These are phyloP conservation scores for Neurospora sp. DNA, from an alignment of 2,329 filamentous ascomycete genomes.

Conservation along the genomic window DNA sequence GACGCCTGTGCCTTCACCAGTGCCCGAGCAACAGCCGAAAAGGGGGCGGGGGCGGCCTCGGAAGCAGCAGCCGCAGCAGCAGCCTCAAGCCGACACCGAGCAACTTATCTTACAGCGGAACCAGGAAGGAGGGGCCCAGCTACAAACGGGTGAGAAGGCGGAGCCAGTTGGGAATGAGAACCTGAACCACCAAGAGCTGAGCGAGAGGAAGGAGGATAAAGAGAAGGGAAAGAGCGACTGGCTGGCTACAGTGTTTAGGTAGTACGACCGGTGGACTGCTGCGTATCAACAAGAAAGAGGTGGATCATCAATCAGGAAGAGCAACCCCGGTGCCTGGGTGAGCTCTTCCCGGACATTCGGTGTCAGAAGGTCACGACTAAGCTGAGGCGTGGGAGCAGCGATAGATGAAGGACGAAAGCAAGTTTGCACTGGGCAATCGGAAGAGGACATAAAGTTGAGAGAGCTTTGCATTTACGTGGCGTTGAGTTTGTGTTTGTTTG, in stretches of 20 bases:
- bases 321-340: not conserved
- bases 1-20: not conserved
- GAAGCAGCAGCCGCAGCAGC: not conserved
- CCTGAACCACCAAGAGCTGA: not conserved
- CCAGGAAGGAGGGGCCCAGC: not conserved
- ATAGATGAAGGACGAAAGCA: not conserved
- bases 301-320: not conserved
- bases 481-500: slow-evolving; percentile 9
- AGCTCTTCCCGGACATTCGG: not conserved
- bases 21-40: not conserved
- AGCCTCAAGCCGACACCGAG: not conserved
- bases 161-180: not conserved
- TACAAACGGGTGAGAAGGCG: not conserved
- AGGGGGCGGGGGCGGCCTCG: not conserved
- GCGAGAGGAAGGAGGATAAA: not conserved
- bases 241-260: not conserved
- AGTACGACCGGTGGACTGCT: not conserved
- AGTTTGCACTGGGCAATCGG: not conserved
- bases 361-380: not conserved
- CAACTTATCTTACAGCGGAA: not conserved
- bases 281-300: not conserved
- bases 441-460: not conserved
- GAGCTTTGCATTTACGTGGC: slow-evolving; percentile 13
- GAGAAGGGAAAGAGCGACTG: not conserved
- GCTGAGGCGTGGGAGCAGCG: not conserved